These are phyloP conservation scores for Candida methanosorbosa DNA, from an alignment of 805 yeast species.

Conservation along the genomic window DNA sequence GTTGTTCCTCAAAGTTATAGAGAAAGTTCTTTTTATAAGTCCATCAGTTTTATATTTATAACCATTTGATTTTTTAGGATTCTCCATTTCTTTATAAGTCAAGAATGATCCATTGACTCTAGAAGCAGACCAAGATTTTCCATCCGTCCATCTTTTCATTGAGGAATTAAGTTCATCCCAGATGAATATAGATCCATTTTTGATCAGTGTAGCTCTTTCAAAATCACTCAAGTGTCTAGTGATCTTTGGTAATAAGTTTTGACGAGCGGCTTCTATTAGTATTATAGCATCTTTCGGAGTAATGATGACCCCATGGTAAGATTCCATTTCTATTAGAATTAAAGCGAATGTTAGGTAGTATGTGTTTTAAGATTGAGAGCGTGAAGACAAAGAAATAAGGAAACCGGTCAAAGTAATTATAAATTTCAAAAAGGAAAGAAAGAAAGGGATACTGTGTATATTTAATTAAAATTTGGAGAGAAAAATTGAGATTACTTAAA, in stretches of 20 bases:
- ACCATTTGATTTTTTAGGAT: slow-evolving; percentile 6
- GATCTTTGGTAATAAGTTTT: slow-evolving; percentile 47
- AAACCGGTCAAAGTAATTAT: no score
- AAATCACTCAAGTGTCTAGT: slow-evolving; percentile 47
- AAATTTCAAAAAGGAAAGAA: no score
- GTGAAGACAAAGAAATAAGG: no score
- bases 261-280: slow-evolving; percentile 56
- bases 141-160: slow-evolving; percentile 76
- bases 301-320: slow-evolving; percentile 52
- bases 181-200: slow-evolving; percentile 53
- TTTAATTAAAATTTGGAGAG: no score
- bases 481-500: no score
- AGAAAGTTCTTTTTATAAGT: slow-evolving; percentile 55
- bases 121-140: slow-evolving; percentile 65
- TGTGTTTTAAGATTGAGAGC: no score
- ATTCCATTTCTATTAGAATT: slow-evolving; percentile 32
- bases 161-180: slow-evolving; percentile 70
- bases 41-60: slow-evolving; percentile 29
- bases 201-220: slow-evolving; percentile 41
- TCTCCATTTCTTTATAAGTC: slow-evolving; percentile 54
- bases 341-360: no score
- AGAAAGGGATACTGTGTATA: no score
- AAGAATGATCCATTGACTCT: slow-evolving; percentile 58
- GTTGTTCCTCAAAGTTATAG: slow-evolving; percentile 42
- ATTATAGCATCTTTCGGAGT: slow-evolving; percentile 55